A percentile compares a stretch with the other conserved stretches of the same genome.
Conservation (phyloP, 2,329 filamentous ascomycete species). For the Alternaria sp. region DNA sequence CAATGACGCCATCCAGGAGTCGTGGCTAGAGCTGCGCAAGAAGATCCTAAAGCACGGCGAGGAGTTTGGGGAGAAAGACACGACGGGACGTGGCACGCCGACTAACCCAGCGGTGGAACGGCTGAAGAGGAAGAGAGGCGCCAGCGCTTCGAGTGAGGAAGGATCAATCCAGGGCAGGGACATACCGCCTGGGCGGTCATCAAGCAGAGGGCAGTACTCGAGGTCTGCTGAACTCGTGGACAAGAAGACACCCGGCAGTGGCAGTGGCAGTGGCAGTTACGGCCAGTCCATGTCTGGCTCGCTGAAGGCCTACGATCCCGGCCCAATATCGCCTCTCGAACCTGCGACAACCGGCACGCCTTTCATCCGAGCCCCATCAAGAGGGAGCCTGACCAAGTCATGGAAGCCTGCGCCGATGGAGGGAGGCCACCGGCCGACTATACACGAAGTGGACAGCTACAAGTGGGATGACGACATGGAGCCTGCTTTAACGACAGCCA, state of each 20-base stretch:
- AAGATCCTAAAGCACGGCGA: constrained; percentile 58
- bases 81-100: constrained; percentile 32
- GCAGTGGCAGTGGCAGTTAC: constrained; percentile 35
- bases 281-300: constrained; percentile 38
- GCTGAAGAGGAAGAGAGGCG: constrained; percentile 48
- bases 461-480: constrained; percentile 58
- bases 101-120: constrained; percentile 46
- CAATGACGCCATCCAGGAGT: constrained; percentile 79
- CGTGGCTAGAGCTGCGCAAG: constrained; percentile 72
- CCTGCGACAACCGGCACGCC: constrained; percentile 59
- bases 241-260: constrained; percentile 36
- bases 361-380: constrained; percentile 60
- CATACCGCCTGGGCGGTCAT: constrained; percentile 37
- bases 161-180: constrained; percentile 37
- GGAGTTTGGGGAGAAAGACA: constrained; percentile 49
- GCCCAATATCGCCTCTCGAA: constrained; percentile 42
- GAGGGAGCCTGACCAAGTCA: constrained; percentile 46
- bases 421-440: constrained; percentile 46
- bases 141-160: constrained; percentile 39
- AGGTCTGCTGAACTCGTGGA: constrained; percentile 40
- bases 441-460: constrained; percentile 58
- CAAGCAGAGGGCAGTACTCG: constrained; percentile 40
- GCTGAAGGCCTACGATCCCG: constrained; percentile 42
- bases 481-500: constrained; percentile 40
- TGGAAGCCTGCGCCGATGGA: constrained; percentile 37